Conservation (phyloP, 2,329 filamentous ascomycete species). For the Dactylellina drechsleri region DNA sequence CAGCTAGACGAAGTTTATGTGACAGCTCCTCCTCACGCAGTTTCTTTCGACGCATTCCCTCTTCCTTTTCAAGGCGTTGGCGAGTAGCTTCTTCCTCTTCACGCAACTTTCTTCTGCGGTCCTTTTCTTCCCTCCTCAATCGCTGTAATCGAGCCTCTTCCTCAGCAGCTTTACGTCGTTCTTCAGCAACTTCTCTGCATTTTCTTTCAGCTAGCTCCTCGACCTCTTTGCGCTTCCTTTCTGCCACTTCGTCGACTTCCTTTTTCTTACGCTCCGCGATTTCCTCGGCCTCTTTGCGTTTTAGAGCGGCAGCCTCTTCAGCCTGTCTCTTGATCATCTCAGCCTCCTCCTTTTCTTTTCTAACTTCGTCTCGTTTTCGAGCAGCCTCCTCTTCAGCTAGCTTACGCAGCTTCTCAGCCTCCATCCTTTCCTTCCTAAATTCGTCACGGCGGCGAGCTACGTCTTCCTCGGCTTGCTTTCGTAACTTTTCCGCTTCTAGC, state of each 20-base stretch:
- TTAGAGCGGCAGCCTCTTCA: slow-evolving; percentile 91
- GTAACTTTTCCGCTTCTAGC: slow-evolving; percentile 27
- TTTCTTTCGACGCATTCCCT: slow-evolving; percentile 28
- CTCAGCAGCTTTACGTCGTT: slow-evolving; percentile 77
- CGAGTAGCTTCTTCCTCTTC: slow-evolving; percentile 81
- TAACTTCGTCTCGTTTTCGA: slow-evolving; percentile 87
- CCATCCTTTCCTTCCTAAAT: slow-evolving; percentile 27
- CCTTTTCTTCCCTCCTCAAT: slow-evolving; percentile 83
- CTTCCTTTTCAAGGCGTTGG: slow-evolving; percentile 69
- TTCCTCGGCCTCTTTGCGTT: slow-evolving; percentile 89
- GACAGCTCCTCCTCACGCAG: slow-evolving; percentile 47
- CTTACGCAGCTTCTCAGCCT: slow-evolving; percentile 25
- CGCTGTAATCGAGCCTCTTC: slow-evolving; percentile 87
- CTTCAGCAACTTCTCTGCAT: slow-evolving; percentile 78
- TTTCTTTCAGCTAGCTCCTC: slow-evolving; percentile 80
- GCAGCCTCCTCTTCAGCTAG: slow-evolving; percentile 30
- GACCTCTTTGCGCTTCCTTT: slow-evolving; percentile 84
- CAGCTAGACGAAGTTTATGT: slow-evolving; percentile 48
- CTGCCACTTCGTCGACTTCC: slow-evolving; percentile 82
- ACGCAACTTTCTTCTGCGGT: slow-evolving; percentile 87
- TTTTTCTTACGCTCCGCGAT: slow-evolving; percentile 87
- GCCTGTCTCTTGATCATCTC: slow-evolving; percentile 81
- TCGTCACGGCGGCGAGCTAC: slow-evolving; percentile 21
- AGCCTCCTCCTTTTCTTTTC: slow-evolving; percentile 77
- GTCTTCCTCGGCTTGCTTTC: slow-evolving; percentile 40